phyloP scores from a whole-genome alignment of 768 basidiomycete species.

The Kwoniella sp. region DNA sequence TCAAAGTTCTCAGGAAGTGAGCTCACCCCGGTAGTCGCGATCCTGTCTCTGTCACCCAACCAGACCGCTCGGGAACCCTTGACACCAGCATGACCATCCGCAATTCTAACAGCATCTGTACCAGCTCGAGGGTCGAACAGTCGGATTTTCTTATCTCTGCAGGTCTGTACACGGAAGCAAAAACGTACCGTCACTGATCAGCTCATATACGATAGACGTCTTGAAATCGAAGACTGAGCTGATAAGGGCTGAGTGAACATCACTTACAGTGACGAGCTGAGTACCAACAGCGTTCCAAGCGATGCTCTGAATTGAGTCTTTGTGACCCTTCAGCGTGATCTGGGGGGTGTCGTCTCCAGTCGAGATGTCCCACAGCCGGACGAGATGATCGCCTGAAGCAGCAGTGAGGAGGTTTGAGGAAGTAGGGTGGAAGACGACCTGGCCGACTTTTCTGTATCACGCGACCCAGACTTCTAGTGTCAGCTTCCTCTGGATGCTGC shows the following conservation, averaged over 20 bases:
- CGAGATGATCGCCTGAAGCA: constrained; percentile 77
- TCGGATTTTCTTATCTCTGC: constrained; percentile 86
- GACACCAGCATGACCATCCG: constrained; percentile 89
- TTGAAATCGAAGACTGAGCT: too few relatives aligned
- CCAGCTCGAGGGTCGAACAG: constrained; percentile 87
- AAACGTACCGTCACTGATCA: too few relatives aligned
- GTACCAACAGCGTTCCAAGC: constrained; percentile 80
- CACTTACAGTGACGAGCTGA: constrained; percentile 67
- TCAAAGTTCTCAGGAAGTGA: background rate
- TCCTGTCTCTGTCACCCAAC: constrained; percentile 84
- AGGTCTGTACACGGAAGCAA: constrained; percentile 63
- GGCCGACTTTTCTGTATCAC: constrained; percentile 85
- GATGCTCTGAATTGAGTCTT: constrained; percentile 82
- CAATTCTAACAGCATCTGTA: constrained; percentile 73
- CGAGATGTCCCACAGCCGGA: constrained; percentile 90
- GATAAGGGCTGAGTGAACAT: background rate
- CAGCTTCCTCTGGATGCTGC: too few relatives aligned
- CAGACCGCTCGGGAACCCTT: constrained; percentile 86
- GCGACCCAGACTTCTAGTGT: too few relatives aligned
- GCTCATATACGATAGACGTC: too few relatives aligned
- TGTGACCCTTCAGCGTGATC: constrained; percentile 70
- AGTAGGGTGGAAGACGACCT: constrained; percentile 90
- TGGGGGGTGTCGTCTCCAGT: constrained; percentile 68
- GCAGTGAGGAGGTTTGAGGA: constrained; percentile 79
- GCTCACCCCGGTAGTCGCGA: constrained; percentile 80